Percentiles rank a stretch among this genome's conserved stretches.
phyloP scores from a whole-genome alignment of 441 rosid genomes.

The Eutrema salsugineum region DNA sequence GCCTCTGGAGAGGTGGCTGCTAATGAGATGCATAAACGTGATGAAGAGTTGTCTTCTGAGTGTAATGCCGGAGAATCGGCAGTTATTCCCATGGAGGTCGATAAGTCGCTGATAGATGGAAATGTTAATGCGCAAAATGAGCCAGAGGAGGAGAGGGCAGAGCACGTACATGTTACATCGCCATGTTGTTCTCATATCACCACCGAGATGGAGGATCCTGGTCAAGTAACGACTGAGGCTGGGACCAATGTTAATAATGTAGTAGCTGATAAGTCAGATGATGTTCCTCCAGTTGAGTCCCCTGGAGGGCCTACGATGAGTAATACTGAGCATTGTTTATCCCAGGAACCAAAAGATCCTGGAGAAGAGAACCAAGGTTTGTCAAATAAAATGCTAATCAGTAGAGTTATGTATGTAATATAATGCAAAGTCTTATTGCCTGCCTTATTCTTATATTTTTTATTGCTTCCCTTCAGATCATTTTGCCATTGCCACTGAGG shows the following conservation, averaged over 20 bases:
- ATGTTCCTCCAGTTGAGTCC: conserved; percentile 34
- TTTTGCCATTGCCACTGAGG: conserved; percentile 23
- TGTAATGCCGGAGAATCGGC: conserved; percentile 33
- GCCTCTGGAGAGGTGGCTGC: conserved; percentile 33
- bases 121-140: conserved; percentile 29
- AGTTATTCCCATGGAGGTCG: conserved; percentile 31
- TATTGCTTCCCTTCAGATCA: conserved; percentile 16
- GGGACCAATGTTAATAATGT: conserved; percentile 24
- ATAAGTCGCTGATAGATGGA: conserved; percentile 30
- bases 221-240: conserved; percentile 33
- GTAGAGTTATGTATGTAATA: neutral
- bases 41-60: conserved; percentile 32
- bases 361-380: conserved; percentile 62
- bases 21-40: conserved; percentile 27
- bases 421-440: conserved; percentile 14
- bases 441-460: conserved; percentile 8
- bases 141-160: conserved; percentile 36
- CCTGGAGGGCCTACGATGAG: conserved; percentile 27
- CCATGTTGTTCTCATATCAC: conserved; percentile 46
- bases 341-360: conserved; percentile 31
- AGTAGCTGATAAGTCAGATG: conserved; percentile 30
- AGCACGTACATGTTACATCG: conserved; percentile 38
- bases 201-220: conserved; percentile 38
- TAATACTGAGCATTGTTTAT: conserved; percentile 41
- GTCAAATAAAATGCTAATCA: conserved; percentile 31